Evolutionary conservation across 2,329 filamentous ascomycete genomes (phyloP), one percentile per base, ranked within the genome.

Genomic region (Aspergillus ochraceoroseus): DNA sequence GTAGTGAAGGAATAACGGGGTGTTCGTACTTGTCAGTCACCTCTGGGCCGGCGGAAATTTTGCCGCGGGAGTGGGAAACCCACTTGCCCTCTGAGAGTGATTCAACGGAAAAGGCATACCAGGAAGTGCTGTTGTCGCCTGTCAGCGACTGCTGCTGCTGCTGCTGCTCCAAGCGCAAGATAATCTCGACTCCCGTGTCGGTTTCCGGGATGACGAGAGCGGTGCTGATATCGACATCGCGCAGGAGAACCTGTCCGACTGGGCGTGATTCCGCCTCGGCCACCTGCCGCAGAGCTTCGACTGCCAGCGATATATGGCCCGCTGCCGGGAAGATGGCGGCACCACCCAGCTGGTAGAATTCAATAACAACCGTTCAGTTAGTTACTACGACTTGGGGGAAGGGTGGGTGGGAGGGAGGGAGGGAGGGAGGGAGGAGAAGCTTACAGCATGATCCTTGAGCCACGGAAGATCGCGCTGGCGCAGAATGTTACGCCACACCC

Each of bases 191-290:
- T 3, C 46, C 47, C 4, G 27, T 20, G 13, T 49, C 40, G 2
- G 20, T 20, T 3, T 47, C 41, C 2, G 45, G 45, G 3, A 51
- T 40, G 6, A 55, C 46, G 11, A 59, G 14, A 1, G 55, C 56
- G 2, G 33, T 36, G 6, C 48, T 38, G 22, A 59, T 53, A 9
- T 6, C 13, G 5, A 61, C 32, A n/a, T 59, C 44, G 13, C 43
- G 48, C 9, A 59, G 23, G 4, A 35, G 15, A 13, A 51, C 43
- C 14, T 15, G 5, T 4, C 8, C 14, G 9, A 31, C 18, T 17
- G 29, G 29, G n/a, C 9, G 6, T n/a, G 3, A 17, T 15, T 13
- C 14, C 15, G 17, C 9, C 29, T 31, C 29, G 14, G 17, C 3
- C 3, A 31, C 5, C 29, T 31, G 29, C 3, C 13, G 14, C 3